Base-by-base conservation (phyloP, 140 eudicot species). In the Senecio squalidus region DNA sequence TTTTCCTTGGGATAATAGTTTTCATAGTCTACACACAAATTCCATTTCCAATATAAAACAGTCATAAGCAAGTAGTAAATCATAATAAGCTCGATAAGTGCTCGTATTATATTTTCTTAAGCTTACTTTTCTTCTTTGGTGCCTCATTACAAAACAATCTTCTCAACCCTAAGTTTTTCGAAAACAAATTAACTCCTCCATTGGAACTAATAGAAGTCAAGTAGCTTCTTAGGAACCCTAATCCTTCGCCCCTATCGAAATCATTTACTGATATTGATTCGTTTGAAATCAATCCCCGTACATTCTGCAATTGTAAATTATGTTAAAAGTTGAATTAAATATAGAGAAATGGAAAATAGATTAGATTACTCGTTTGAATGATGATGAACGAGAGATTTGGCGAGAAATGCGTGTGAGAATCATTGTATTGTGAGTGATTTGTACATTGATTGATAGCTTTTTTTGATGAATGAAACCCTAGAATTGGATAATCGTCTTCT, bases 1-100 rank as follows among this genome's bases (percentile, higher is more conserved):
- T 77, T 82, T 38, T 56, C 68, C 61, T 80, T 86, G 0, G 92
- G 95, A 58, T 74, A 67, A 72, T 82, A 82, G 58, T 86, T 77
- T 60, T 82, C 81, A 50, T 80, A 86, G 20, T 86, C 95, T 83
- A 58, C 64, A 70, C 60, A 24, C n/a, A n/a, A 24, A 60, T 55
- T 24, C 34, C 41, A 44, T 26, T 16, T 9, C 41, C 44, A 20
- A 47, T 13, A 27, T 50, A 20, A 49, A 20, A 26, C 28, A 49
- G 24, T n/a, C 5, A 55, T 34, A 43, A 38, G 39, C 24, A 39
- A 39, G 11, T n/a, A 40, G 6, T 4, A 40, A 16, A 45, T 45
- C 5, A 4, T 16, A 45, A 6, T 16, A 20, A 45, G 3, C 24
- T 16, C 5, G 2, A 16, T 45, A 7, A 45, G n/a, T 6, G 18